phyloP scores from a whole-genome alignment of 768 basidiomycete genomes.

The Lentinus tigrinus region DNA sequence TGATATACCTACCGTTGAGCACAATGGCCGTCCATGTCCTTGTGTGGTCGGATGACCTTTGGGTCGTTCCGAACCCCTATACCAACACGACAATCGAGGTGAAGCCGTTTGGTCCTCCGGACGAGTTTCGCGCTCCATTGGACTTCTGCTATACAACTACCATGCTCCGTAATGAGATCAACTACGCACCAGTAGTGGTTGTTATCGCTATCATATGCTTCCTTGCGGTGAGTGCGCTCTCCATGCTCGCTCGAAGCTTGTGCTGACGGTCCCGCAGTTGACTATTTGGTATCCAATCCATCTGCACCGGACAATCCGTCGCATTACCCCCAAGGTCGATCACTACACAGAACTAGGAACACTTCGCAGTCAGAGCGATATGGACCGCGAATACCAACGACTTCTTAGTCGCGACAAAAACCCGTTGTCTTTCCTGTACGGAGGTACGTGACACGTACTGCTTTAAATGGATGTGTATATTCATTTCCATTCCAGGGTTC shows the following conservation, averaged over 20 bases:
- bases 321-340: constrained; percentile 64
- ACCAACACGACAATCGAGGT: constrained; percentile 48
- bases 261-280: constrained; percentile 38
- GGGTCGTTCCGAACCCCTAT: constrained; percentile 71
- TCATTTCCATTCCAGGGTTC: constrained; percentile 46
- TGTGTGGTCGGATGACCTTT: constrained; percentile 76
- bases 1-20: constrained; percentile 74
- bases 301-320: constrained; percentile 53
- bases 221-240: constrained; percentile 40
- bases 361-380: constrained; percentile 48
- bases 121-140: constrained; percentile 56
- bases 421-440: constrained; percentile 71
- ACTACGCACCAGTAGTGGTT: constrained; percentile 63
- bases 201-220: constrained; percentile 56
- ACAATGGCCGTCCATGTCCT: constrained; percentile 77
- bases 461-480: neutral
- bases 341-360: constrained; percentile 71
- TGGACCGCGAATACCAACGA: constrained; percentile 72
- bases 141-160: constrained; percentile 83
- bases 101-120: constrained; percentile 52
- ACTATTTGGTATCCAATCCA: constrained; percentile 71
- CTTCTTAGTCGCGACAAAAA: constrained; percentile 61
- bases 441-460: constrained; percentile 41
- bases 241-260: neutral
- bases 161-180: constrained; percentile 66